Conservation (phyloP, 345 rosid species). For the Euphorbia peplus region DNA sequence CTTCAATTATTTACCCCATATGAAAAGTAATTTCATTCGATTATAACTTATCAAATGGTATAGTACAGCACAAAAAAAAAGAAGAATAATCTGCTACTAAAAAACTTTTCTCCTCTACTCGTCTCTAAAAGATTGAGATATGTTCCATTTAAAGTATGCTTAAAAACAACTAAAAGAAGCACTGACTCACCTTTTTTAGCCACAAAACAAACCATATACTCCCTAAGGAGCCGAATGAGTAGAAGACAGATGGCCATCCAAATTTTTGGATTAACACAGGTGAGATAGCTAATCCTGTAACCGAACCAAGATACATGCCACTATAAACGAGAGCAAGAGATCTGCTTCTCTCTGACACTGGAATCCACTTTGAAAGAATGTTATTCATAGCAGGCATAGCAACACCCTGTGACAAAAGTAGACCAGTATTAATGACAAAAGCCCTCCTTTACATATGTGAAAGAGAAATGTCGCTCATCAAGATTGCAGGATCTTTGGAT, state of each 20-base stretch:
- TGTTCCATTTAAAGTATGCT: background rate
- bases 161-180: constrained; percentile 14
- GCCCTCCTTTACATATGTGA: constrained; percentile 5
- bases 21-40: background rate
- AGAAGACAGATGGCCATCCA: constrained; percentile 98
- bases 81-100: background rate
- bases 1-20: background rate
- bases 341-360: constrained; percentile 98
- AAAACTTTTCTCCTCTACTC: background rate
- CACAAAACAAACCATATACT: constrained; percentile 84
- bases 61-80: background rate
- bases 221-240: constrained; percentile 91
- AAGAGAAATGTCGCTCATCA: constrained; percentile 8
- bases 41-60: background rate
- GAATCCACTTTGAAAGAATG: constrained; percentile 94
- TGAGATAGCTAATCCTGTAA: constrained; percentile 79
- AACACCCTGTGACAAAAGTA: constrained; percentile 67
- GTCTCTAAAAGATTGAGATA: background rate
- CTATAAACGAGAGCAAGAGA: constrained; percentile 92
- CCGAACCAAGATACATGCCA: constrained; percentile 99
- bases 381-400: constrained; percentile 99
- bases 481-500: constrained; percentile 2
- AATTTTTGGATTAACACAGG: constrained; percentile 77
- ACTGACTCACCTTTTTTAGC: constrained; percentile 53
- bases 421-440: constrained; percentile 27